phyloP scores from a whole-genome alignment of 2,329 filamentous ascomycete species.

The Parasarocladium wereldwijsianum region DNA sequence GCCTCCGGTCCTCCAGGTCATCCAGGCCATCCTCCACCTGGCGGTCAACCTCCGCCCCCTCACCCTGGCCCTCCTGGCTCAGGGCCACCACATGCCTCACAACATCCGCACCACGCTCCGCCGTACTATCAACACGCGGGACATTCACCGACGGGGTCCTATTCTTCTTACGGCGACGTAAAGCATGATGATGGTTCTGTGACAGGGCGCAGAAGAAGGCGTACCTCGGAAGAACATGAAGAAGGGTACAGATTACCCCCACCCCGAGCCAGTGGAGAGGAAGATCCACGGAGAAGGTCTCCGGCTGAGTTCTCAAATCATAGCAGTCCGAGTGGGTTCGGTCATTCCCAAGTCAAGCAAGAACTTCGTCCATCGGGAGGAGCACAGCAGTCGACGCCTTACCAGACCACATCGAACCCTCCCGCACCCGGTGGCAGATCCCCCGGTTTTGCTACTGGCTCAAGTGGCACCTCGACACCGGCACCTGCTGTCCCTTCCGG shows the following conservation, averaged over 20 bases:
- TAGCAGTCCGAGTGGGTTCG: constrained; percentile 29
- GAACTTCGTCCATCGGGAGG: not conserved
- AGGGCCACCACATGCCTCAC: constrained; percentile 13
- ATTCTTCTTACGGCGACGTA: constrained; percentile 22
- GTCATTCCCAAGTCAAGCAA: constrained; percentile 14
- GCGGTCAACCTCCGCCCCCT: no score
- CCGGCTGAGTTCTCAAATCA: constrained; percentile 32
- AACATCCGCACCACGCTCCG: no score
- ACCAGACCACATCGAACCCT: no score
- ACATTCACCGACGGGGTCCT: constrained; percentile 28
- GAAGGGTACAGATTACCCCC: constrained; percentile 30
- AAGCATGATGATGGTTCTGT: constrained; percentile 17
- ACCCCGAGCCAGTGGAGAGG: constrained; percentile 26
- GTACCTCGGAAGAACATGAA: constrained; percentile 23
- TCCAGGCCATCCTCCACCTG: no score
- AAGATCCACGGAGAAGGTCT: constrained; percentile 34
- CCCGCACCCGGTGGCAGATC: constrained; percentile 21
- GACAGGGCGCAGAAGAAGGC: constrained; percentile 18
- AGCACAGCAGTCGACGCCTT: not conserved
- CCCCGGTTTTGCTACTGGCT: constrained; percentile 19
- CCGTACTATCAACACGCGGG: constrained; percentile 23
- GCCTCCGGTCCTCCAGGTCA: constrained; percentile 9
- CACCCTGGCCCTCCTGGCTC: constrained; percentile 6
- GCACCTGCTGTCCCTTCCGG: constrained; percentile 10
- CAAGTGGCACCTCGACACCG: constrained; percentile 21